A percentile compares a stretch with the other conserved stretches of the same genome.
phyloP scores from a whole-genome alignment of 2,329 filamentous ascomycete species.

The Didymella exigua region DNA sequence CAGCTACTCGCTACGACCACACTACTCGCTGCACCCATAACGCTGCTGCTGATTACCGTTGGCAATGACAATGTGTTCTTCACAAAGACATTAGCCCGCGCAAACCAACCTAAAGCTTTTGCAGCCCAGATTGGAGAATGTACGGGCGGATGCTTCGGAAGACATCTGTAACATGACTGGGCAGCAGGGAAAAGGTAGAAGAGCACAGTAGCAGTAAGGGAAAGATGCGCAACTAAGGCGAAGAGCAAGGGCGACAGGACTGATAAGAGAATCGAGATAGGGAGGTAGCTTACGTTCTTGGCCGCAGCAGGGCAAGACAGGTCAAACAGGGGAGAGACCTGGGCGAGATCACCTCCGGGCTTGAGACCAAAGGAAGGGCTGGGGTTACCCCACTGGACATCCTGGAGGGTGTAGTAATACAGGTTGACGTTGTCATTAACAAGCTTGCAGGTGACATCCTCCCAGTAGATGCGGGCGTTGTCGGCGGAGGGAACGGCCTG shows the following conservation, averaged over 20 bases:
- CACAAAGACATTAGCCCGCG: constrained; percentile 35
- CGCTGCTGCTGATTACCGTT: constrained; percentile 21
- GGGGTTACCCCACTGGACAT: constrained; percentile 63
- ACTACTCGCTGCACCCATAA: constrained; percentile 1
- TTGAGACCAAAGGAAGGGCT: constrained; percentile 75
- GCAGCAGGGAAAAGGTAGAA: constrained; percentile 20
- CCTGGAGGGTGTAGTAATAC: constrained; percentile 78
- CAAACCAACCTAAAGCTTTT: constrained; percentile 25
- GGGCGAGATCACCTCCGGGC: constrained; percentile 49
- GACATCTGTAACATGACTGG: constrained; percentile 17
- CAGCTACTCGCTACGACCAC: constrained; percentile 9
- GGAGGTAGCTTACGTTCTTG: constrained; percentile 36
- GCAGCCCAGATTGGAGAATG: constrained; percentile 17
- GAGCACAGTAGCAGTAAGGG: constrained; percentile 22
- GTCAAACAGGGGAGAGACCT: constrained; percentile 43
- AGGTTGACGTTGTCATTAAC: constrained; percentile 63
- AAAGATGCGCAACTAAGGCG: constrained; percentile 28
- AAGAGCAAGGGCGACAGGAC: constrained; percentile 28
- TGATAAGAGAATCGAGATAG: constrained; percentile 23
- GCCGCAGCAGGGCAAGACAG: constrained; percentile 41
- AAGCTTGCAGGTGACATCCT: constrained; percentile 73
- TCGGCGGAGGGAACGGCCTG: constrained; percentile 64
- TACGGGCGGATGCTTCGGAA: constrained; percentile 17
- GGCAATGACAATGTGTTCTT: constrained; percentile 23
- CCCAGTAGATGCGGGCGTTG: constrained; percentile 82